phyloP scores from a whole-genome alignment of 148 eudicot species.

The Camellia granthamiana region DNA sequence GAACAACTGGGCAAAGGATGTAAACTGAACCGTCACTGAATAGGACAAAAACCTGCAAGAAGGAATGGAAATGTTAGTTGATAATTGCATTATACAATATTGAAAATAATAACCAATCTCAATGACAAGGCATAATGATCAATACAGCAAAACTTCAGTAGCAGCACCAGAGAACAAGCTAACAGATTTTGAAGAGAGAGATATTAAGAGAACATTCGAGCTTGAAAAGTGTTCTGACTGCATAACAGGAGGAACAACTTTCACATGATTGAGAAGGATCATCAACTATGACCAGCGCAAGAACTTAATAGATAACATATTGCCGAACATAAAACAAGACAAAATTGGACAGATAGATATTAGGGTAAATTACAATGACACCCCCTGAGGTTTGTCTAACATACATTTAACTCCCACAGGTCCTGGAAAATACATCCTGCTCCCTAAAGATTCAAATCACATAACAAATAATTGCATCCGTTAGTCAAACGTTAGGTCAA shows the following conservation, averaged over 20 bases:
- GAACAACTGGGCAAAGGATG: slow-evolving; percentile 84
- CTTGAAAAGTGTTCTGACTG: neutral
- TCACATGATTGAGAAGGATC: neutral
- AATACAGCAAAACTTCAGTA: neutral
- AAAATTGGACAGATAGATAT: neutral
- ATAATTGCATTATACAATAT: slow-evolving; percentile 2
- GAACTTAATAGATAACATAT: neutral
- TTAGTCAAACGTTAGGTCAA: no score
- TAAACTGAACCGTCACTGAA: slow-evolving; percentile 87
- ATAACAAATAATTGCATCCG: no score
- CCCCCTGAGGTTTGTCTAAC: no score
- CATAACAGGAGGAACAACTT: neutral
- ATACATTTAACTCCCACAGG: no score
- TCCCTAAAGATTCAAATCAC: no score
- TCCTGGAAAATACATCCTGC: no score
- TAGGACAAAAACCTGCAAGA: slow-evolving; percentile 75
- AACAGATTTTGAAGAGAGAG: neutral
- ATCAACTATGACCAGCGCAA: neutral
- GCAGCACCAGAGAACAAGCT: neutral
- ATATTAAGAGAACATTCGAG: neutral
- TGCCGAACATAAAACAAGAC: neutral
- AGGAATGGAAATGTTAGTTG: slow-evolving; percentile 9
- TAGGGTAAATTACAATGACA: neutral
- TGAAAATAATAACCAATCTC: neutral
- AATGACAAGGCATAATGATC: neutral